Percentiles rank a stretch among this genome's conserved stretches.
These are phyloP conservation scores for Lichtheimia ornata DNA, from an alignment of 371 early-diverging fungal species.

Conservation along the genomic window DNA sequence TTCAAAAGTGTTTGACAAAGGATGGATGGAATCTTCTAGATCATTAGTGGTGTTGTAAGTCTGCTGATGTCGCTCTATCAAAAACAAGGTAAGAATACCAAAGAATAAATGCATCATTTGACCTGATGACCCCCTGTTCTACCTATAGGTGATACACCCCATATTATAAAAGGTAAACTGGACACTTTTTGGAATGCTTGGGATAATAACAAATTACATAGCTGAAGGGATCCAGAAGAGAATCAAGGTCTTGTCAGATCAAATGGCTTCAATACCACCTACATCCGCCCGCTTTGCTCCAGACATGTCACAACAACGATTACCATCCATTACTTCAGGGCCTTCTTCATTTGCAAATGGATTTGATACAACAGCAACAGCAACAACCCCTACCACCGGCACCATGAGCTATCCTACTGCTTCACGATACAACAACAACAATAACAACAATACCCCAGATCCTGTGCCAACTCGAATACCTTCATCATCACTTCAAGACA, in stretches of 20 bases:
- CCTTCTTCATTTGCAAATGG: neutral
- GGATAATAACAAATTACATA: neutral
- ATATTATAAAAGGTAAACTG: neutral
- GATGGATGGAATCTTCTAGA: conserved; percentile 2
- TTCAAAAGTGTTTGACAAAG: neutral
- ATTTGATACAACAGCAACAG: neutral
- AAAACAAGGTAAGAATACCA: neutral
- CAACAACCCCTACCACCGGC: neutral
- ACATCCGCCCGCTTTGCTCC: neutral
- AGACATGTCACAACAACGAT: neutral
- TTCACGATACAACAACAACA: neutral
- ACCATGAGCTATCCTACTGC: neutral
- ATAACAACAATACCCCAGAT: neutral
- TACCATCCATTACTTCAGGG: neutral
- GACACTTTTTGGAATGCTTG: no score
- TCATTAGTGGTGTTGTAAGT: neutral
- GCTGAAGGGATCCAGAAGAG: neutral
- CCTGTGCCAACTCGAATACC: neutral
- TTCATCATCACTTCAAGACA: neutral
- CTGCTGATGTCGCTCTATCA: conserved; percentile 6
- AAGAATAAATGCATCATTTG: neutral
- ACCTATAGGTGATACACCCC: neutral
- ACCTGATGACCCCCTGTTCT: neutral
- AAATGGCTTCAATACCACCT: neutral
- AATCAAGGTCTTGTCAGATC: neutral